Conservation (phyloP, 1,284 basidiomycete genomes). For the Apiotrichum akiyoshidainum region DNA sequence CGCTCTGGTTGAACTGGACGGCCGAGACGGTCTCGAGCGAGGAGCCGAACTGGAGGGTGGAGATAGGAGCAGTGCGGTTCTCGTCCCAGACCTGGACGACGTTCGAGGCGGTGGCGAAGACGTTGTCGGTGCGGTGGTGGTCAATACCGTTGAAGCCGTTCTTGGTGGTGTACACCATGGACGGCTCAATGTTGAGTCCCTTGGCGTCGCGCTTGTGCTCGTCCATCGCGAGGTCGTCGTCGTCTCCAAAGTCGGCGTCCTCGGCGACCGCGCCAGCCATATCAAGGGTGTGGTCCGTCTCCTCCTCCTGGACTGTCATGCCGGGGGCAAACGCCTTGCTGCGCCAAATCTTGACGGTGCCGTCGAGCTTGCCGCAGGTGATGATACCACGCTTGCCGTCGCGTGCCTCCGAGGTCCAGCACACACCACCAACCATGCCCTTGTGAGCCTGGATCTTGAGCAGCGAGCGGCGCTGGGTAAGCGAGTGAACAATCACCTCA, state of each 20-base stretch:
- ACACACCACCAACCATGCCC: constrained; percentile 78
- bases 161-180: constrained; percentile 75
- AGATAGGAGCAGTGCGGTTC: constrained; percentile 73
- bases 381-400: constrained; percentile 65
- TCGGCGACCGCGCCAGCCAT: constrained; percentile 45
- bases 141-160: constrained; percentile 89
- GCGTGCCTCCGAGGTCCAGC: constrained; percentile 47
- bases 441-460: constrained; percentile 78
- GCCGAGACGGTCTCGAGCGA: constrained; percentile 81
- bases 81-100: constrained; percentile 97
- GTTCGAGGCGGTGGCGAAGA: constrained; percentile 93
- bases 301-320: constrained; percentile 43
- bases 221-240: constrained; percentile 47
- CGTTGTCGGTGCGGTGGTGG: constrained; percentile 78
- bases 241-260: constrained; percentile 43
- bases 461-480: constrained; percentile 66
- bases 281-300: constrained; percentile 41
- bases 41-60: constrained; percentile 76
- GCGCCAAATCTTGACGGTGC: constrained; percentile 88
- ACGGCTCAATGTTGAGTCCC: constrained; percentile 54
- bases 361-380: constrained; percentile 82
- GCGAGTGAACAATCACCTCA: constrained; percentile 85
- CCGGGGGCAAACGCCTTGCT: constrained; percentile 47
- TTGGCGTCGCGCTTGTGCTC: constrained; percentile 36
- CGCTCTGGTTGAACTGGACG: constrained; percentile 89